phyloP scores from a whole-genome alignment of 1,284 basidiomycete genomes.

The Sutorius eximius region DNA sequence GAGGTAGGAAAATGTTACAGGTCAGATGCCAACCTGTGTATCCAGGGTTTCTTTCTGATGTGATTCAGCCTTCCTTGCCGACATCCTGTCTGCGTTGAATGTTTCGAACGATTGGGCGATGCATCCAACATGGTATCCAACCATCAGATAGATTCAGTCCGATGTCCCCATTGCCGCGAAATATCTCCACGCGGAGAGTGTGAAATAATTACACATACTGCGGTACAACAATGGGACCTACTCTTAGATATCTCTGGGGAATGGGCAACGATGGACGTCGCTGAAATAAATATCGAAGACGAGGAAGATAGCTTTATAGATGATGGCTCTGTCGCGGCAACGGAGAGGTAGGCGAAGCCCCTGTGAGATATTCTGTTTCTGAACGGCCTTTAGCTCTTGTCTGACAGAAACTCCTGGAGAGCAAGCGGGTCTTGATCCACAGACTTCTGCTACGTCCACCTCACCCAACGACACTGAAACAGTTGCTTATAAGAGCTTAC shows the following conservation, averaged over 20 bases:
- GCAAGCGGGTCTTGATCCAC: constrained; percentile 2
- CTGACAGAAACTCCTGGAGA: constrained; percentile 2
- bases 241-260: constrained; percentile 43
- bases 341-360: constrained; percentile 8
- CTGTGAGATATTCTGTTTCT: constrained; percentile 5
- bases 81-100: constrained; percentile 18
- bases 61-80: constrained; percentile 12
- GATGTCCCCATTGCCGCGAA: constrained; percentile 45
- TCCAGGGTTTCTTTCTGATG: background rate
- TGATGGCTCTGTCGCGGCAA: background rate
- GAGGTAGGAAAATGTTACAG: constrained; percentile 37
- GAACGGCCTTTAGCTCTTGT: constrained; percentile 7
- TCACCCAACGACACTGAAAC: background rate
- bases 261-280: constrained; percentile 42
- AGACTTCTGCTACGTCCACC: background rate
- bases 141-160: constrained; percentile 14
- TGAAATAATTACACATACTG: constrained; percentile 43
- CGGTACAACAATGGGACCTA: constrained; percentile 49
- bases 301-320: constrained; percentile 8
- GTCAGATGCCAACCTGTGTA: constrained; percentile 21
- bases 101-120: constrained; percentile 11
- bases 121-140: background rate
- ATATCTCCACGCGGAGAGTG: constrained; percentile 36
- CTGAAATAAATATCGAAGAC: constrained; percentile 15
- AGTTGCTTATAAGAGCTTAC: constrained; percentile 21